Conservation (phyloP, 2,329 filamentous ascomycete genomes). For the Curvularia lunata region DNA sequence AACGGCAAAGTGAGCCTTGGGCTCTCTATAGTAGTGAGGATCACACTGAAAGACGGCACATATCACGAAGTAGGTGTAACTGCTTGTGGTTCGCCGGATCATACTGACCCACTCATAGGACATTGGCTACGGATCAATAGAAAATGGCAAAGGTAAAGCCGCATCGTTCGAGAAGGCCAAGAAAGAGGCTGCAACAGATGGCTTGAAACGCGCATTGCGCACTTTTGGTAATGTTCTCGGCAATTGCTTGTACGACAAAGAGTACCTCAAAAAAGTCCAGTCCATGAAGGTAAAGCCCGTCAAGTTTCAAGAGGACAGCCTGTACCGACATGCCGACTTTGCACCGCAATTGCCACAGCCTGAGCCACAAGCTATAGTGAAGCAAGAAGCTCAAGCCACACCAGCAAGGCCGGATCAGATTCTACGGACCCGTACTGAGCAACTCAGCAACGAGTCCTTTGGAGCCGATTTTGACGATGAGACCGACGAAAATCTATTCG, state of each 20-base stretch:
- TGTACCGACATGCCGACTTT: conserved; percentile 83
- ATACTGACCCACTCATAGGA: conserved; percentile 60
- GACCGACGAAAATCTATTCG: conserved; percentile 60
- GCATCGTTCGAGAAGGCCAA: conserved; percentile 98
- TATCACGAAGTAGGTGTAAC: conserved; percentile 73
- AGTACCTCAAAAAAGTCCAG: conserved; percentile 87
- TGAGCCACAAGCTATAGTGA: conserved; percentile 41
- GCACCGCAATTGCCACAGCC: conserved; percentile 52
- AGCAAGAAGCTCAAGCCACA: conserved; percentile 36
- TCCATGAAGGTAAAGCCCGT: conserved; percentile 82
- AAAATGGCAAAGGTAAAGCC: conserved; percentile 94
- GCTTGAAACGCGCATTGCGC: conserved; percentile 83
- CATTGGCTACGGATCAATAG: conserved; percentile 93
- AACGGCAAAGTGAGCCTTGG: conserved; percentile 83
- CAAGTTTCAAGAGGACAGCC: conserved; percentile 77
- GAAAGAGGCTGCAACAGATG: conserved; percentile 96
- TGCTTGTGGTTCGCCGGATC: not conserved
- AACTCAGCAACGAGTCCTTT: conserved; percentile 42
- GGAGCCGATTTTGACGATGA: conserved; percentile 60
- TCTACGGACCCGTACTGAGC: conserved; percentile 39
- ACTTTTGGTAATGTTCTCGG: conserved; percentile 96
- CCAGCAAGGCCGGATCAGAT: conserved; percentile 32
- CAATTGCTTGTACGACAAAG: conserved; percentile 98
- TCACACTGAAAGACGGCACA: conserved; percentile 91
- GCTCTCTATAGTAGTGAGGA: conserved; percentile 85